Evolutionary conservation across 2,329 filamentous ascomycete genomes (phyloP), one percentile per base, ranked within the genome.

Genomic region (Paecilomyces formosus): DNA sequence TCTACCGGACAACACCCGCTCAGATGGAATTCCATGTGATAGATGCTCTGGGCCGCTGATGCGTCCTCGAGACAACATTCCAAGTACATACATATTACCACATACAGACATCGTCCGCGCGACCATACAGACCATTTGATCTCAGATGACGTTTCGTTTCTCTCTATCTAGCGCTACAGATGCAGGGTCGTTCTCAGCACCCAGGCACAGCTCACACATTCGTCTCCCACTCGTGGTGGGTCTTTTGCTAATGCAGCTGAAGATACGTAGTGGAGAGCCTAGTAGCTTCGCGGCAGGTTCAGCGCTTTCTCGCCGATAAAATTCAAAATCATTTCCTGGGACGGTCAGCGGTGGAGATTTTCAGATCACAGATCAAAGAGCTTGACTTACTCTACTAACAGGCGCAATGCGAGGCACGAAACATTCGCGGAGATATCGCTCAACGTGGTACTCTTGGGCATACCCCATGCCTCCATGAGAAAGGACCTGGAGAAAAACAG

Each of bases 241-340:
- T 52, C 39, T 45, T 53, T 51, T 51, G 33, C 35, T 33, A 49
- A 33, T 28, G 45, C 52, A 52, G 26, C 26, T 52, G 21, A 50
- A 18, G 8, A 12, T 35, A 21, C 13, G n/a, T 12, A 45, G 39
- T 45, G 45, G 55, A 52, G 22, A 11, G 64, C 22, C 63, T 71
- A 78, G 58, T 79, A 79, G 56, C 75, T 77, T 49, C 72, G 67
- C 12, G 76, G 76, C 54, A 78, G 59, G 9, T 72, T 71, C 22
- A 79, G 63, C 6, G 53, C 60, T 24, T 69, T 85, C 90, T 79
- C 75, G 53, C 75, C 74, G 12, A 79, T 70, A 59, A 81, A 68
- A 63, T 90, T 90, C 77, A 89, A 75, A 56, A 90, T 88, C 88
- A 90, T 90, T 75, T 90, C 88, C 58, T 61, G 21, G n/a, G 49